Percentiles rank a stretch among this genome's conserved stretches.
phyloP scores from a whole-genome alignment of 352 stramenopile species.

The Globisporangium ultimum region DNA sequence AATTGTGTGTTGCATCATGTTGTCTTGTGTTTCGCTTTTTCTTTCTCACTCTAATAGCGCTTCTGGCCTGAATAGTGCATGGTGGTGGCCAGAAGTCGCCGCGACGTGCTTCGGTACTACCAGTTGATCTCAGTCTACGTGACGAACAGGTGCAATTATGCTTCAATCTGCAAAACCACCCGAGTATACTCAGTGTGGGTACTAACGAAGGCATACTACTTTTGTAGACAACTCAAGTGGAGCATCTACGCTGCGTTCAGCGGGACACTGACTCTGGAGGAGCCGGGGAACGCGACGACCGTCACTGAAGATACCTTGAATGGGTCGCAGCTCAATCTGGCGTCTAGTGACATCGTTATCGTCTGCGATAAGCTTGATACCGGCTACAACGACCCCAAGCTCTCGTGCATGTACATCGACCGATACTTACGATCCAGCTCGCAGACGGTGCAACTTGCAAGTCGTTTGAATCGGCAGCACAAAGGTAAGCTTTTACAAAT shows the following conservation, averaged over 20 bases:
- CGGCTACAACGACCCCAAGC: slow-evolving; percentile 74
- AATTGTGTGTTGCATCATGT: not conserved
- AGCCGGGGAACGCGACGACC: not conserved
- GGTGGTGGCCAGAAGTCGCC: slow-evolving; percentile 72
- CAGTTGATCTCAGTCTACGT: slow-evolving; percentile 58
- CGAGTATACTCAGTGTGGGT: not conserved
- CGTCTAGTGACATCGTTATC: slow-evolving; percentile 69
- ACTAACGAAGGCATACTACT: not conserved
- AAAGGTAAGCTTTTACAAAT: slow-evolving; percentile 14
- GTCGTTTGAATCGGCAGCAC: slow-evolving; percentile 75
- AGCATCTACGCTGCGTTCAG: slow-evolving; percentile 75
- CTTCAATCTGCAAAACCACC: not conserved
- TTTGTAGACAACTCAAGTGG: slow-evolving; percentile 38
- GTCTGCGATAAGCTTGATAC: slow-evolving; percentile 88
- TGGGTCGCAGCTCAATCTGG: slow-evolving; percentile 36
- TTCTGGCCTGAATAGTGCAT: slow-evolving; percentile 44
- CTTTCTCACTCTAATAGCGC: slow-evolving; percentile 10
- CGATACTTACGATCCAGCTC: slow-evolving; percentile 58
- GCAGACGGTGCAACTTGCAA: slow-evolving; percentile 77
- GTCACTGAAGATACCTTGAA: slow-evolving; percentile 76
- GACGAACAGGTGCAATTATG: slow-evolving; percentile 34
- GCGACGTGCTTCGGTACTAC: slow-evolving; percentile 79
- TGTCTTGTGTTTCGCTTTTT: not conserved
- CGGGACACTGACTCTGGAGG: slow-evolving; percentile 31
- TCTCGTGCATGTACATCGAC: slow-evolving; percentile 84